Conservation (phyloP, 345 rosid genomes). For the Ceriops decandra region DNA sequence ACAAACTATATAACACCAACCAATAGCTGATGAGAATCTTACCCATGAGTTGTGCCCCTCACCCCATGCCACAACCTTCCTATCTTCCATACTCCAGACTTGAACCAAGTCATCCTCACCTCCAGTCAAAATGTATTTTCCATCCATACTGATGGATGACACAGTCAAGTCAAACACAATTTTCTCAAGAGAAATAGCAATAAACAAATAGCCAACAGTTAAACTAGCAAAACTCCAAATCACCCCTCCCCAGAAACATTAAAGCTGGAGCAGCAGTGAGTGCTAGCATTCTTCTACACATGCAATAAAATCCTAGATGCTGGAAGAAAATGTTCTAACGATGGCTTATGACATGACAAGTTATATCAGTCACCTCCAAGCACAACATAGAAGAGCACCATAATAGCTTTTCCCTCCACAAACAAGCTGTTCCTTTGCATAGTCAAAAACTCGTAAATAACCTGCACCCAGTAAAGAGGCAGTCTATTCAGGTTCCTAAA, state of each 20-base stretch:
- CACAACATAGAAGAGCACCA: slow-evolving; percentile 71
- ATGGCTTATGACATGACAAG: slow-evolving; percentile 7
- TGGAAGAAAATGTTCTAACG: slow-evolving; percentile 7
- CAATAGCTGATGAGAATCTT: slow-evolving; percentile 29
- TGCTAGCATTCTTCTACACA: background rate
- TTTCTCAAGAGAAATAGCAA: slow-evolving; percentile 9
- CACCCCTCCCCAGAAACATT: background rate
- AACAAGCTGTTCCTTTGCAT: slow-evolving; percentile 51
- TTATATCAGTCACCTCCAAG: slow-evolving; percentile 56
- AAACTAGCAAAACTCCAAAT: background rate
- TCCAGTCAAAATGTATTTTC: slow-evolving; percentile 91
- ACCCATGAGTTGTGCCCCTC: slow-evolving; percentile 99
- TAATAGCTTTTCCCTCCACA: slow-evolving; percentile 78
- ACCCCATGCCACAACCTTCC: slow-evolving; percentile 99
- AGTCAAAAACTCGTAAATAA: slow-evolving; percentile 88
- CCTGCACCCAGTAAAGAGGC: slow-evolving; percentile 44
- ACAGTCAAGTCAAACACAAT: slow-evolving; percentile 19
- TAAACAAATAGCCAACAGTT: slow-evolving; percentile 1
- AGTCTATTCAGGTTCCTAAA: slow-evolving; percentile 5
- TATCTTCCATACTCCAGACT: slow-evolving; percentile 99
- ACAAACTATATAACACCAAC: slow-evolving; percentile 6
- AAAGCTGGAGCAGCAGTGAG: background rate
- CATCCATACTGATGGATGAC: slow-evolving; percentile 73
- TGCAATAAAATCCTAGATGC: background rate
- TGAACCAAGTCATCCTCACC: slow-evolving; percentile 99